A percentile compares a stretch with the other conserved stretches of the same genome.
phyloP scores from a whole-genome alignment of 495 filamentous ascomycete genomes.

The Neurospora sp. region DNA sequence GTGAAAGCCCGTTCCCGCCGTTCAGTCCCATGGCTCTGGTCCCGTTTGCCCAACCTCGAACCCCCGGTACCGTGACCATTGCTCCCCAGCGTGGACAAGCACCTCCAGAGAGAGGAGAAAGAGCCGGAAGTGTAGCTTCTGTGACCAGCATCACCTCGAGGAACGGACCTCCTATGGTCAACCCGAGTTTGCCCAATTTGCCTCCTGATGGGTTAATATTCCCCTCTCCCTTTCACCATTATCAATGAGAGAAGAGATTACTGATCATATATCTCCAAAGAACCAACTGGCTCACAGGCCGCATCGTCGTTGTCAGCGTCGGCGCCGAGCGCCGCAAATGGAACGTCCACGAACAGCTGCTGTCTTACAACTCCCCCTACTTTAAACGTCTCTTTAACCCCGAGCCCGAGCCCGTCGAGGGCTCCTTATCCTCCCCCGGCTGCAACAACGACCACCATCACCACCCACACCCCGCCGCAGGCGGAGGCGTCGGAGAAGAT shows the following conservation, averaged over 20 bases:
- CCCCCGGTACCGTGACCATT: neutral
- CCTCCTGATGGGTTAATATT: neutral
- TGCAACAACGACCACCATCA: neutral
- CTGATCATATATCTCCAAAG: neutral
- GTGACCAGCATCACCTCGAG: neutral
- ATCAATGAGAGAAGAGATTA: neutral
- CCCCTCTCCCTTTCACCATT: neutral
- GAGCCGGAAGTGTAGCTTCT: neutral
- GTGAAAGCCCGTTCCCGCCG: neutral
- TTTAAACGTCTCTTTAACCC: conserved; percentile 10
- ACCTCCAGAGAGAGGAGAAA: neutral
- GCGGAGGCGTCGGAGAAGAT: neutral
- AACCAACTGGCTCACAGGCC: conserved; percentile 12
- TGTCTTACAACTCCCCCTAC: conserved; percentile 13
- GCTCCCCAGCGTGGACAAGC: neutral
- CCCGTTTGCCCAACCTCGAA: neutral
- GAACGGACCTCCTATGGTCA: neutral
- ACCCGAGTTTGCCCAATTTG: neutral
- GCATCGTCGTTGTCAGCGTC: conserved; percentile 13
- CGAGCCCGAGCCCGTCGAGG: neutral
- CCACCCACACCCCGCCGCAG: neutral
- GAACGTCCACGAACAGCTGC: conserved; percentile 18
- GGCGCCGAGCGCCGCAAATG: conserved; percentile 8
- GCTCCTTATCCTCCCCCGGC: neutral
- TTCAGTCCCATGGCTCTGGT: neutral